Base-by-base conservation (phyloP, 139 green algal species). In the Diplosphaera chodatii region DNA sequence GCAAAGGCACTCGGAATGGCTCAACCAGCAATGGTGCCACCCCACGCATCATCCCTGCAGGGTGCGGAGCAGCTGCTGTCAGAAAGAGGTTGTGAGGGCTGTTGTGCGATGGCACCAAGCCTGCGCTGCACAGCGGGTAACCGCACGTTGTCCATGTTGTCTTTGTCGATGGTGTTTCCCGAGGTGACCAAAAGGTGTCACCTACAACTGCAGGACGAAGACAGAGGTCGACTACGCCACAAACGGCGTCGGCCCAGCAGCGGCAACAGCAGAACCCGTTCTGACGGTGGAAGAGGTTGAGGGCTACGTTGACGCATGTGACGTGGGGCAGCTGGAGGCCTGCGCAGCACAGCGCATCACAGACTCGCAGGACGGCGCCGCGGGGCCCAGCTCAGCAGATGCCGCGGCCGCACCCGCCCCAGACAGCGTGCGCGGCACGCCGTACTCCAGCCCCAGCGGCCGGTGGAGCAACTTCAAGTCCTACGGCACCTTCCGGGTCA, bases 401-500 rank as follows among this genome's bases (percentile, higher is more conserved):
- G 48, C 71, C 30, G 64, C 76, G 25, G 33, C 70, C 8, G 31
- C 28, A 20, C 34, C 34, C 8, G 32, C 69, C 30, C 18, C 55
- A 69, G 67, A 25, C 34, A 74, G 29, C 31, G 77, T 84, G 3
- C 75, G 74, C 1, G 81, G 83, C 32, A 93, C 84, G 10, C 88
- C 86, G 4, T 92, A 93, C 75, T 73, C 67, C 18, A 75, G 59
- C 23, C 87, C 87, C 0, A 83, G 86, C 29, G 85, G 88, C n/a
- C 77, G 74, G 16, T 96, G 90, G 90, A 84, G 76, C 77, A 82
- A 87, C 40, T 87, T 95, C 75, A 88, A 89, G 70, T 74, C 56
- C 0, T 91, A 89, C 77, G 87, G 77, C 13, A 80, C 77, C 2
- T 87, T 89, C 37, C 84, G 87, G 82, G 82, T 88, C n/a, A n/a